Base-by-base conservation (phyloP, 768 basidiomycete species). In the Gelatoporia subvermispora region DNA sequence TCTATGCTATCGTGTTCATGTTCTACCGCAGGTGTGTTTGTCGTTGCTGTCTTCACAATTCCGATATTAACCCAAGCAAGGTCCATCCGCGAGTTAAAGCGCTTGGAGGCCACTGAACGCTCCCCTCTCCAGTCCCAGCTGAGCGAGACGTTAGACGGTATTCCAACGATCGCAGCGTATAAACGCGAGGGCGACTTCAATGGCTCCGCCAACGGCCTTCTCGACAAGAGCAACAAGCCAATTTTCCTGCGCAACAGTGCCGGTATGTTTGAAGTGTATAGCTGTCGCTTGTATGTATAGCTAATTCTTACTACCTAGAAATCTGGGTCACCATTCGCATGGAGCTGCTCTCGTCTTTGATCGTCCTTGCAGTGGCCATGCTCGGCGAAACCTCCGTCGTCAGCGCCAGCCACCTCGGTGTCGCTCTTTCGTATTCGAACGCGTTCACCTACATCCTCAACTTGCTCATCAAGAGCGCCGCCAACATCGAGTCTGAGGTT, bases 101-200 rank as follows among this genome's bases (percentile, higher is more conserved):
- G 58, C 37, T 40, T 61, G 55, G 76, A 78, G 53, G 70, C 72
- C 37, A 63, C 69, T 37, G 67, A 76, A 4, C 73, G 75, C 11
- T 72, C 72, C 7, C 67, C 71, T 2, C 71, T 80, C 17, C 78
- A 79, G 49, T 69, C 74, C 2, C 73, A 74, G 47, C 78, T 78
- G 62, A 70, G 68, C 37, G 78, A 79, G 60, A 73, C 71, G 2
- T 65, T 80, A 4, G 69, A 69, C 18, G 78, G 77, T 3, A 68
- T 68, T 21, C 61, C 64, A 2, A 75, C 74, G 10, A 72, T 78
- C 38, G 68, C 78, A 42, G 76, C 77, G 3, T 79, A 75, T 50
- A 67, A 69, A 46, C 64, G 63, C 17, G 60, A 58, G 43, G 8
- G 49, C 16, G 64, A 65, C 47, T 65, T 62, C 34, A 60, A 43